These are phyloP conservation scores for Aspergillus incahuasiensis DNA, from an alignment of 495 filamentous ascomycete species.

Conservation along the genomic window DNA sequence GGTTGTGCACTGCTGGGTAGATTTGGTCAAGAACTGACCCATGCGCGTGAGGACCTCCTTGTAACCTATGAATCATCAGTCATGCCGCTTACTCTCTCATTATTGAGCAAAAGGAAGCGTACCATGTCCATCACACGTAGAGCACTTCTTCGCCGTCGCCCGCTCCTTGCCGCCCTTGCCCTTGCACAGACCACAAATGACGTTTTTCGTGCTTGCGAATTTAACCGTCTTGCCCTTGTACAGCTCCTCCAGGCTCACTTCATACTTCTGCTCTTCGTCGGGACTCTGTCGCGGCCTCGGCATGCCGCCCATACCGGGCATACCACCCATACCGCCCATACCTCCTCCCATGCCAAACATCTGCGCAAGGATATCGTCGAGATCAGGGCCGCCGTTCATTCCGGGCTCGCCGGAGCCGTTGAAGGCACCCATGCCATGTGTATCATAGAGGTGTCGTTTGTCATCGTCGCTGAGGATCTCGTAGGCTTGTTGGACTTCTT, in stretches of 20 bases:
- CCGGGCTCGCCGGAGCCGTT: constrained; percentile 62
- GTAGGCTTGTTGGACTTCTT: constrained; percentile 86
- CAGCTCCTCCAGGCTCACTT: constrained; percentile 84
- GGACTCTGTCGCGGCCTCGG: constrained; percentile 64
- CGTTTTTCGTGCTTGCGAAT: constrained; percentile 88
- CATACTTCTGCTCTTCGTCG: constrained; percentile 85
- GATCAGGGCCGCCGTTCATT: constrained; percentile 66
- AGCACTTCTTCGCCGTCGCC: constrained; percentile 79
- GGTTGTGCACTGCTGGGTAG: constrained; percentile 64
- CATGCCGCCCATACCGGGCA: constrained; percentile 55
- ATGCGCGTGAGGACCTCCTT: constrained; percentile 69
- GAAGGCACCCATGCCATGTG: constrained; percentile 93
- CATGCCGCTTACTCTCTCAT: too few species aligned
- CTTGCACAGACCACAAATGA: constrained; percentile 82
- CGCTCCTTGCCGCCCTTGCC: constrained; percentile 89
- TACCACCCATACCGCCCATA: constrained; percentile 50
- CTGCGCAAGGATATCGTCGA: constrained; percentile 85
- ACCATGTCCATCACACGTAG: constrained; percentile 74
- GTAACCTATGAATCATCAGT: constrained; percentile 38
- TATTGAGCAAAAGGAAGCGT: too few species aligned
- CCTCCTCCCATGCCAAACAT: constrained; percentile 78
- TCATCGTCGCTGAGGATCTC: constrained; percentile 97
- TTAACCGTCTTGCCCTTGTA: constrained; percentile 99
- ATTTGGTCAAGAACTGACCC: constrained; percentile 76
- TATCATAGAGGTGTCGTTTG: constrained; percentile 86